phyloP scores from a whole-genome alignment of 768 basidiomycete species.

The Megacollybia marginata region DNA sequence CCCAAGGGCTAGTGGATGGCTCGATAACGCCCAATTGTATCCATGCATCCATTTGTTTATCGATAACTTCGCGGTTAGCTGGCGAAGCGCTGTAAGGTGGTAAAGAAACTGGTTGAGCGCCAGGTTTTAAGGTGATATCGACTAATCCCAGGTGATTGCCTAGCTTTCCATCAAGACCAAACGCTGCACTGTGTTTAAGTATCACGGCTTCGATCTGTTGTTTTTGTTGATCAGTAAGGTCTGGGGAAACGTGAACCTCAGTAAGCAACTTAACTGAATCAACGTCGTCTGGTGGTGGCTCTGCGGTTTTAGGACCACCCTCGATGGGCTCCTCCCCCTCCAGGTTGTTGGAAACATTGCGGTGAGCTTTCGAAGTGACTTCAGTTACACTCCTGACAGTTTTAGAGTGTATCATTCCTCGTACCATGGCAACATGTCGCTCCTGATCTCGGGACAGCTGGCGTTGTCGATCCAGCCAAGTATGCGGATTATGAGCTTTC shows the following conservation, averaged over 20 bases:
- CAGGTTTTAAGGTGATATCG: conserved; percentile 10
- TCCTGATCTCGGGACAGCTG: background rate
- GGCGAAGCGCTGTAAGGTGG: too few relatives aligned
- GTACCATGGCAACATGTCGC: background rate
- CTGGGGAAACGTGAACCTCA: background rate
- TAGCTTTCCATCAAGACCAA: conserved; percentile 14
- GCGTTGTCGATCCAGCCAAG: background rate
- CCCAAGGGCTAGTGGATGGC: too few relatives aligned
- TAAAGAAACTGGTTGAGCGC: conserved; percentile 8
- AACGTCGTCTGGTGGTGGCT: background rate
- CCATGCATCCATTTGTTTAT: too few relatives aligned
- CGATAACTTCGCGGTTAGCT: too few relatives aligned
- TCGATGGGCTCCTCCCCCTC: background rate
- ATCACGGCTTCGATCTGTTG: conserved; percentile 4
- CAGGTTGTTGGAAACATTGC: background rate
- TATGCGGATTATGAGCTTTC: background rate
- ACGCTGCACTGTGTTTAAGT: conserved; percentile 5
- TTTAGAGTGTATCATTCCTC: background rate
- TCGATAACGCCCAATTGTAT: conserved; percentile 22
- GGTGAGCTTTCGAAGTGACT: background rate
- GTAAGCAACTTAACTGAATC: background rate
- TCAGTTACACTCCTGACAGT: background rate
- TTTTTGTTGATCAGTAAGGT: background rate
- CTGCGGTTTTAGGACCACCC: background rate
- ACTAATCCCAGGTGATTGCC: conserved; percentile 11